Evolutionary conservation across 2,329 filamentous ascomycete genomes (phyloP).

Genomic region (Claviceps monticola): DNA sequence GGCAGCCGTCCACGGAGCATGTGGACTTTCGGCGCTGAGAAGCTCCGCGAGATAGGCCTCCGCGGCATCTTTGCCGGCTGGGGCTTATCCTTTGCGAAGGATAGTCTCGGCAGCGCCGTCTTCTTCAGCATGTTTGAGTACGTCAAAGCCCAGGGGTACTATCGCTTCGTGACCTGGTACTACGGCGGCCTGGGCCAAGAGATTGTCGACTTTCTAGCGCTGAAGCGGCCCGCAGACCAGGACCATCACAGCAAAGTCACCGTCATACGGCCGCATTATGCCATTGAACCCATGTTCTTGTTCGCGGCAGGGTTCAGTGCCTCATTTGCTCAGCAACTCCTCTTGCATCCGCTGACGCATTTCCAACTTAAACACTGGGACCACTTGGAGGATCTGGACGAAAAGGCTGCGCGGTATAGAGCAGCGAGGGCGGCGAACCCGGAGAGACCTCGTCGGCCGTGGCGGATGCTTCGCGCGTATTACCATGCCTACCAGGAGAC

Average conservation of each 20-base stretch:
- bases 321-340: conserved; percentile 51
- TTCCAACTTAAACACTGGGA: conserved; percentile 63
- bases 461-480: conserved; percentile 49
- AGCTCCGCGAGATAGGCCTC: conserved; percentile 54
- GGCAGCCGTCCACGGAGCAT: conserved; percentile 42
- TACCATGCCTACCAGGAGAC: conserved; percentile 60
- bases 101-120: conserved; percentile 52
- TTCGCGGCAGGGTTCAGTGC: conserved; percentile 55
- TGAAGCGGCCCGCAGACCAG: conserved; percentile 25
- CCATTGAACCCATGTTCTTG: conserved; percentile 60
- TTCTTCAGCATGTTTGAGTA: conserved; percentile 69
- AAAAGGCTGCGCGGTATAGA: conserved; percentile 35
- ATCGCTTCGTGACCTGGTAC: conserved; percentile 55
- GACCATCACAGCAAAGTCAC: conserved; percentile 14
- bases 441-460: conserved; percentile 22
- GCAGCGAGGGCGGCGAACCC: conserved; percentile 17
- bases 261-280: conserved; percentile 59
- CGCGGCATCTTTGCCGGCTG: conserved; percentile 64
- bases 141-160: conserved; percentile 59
- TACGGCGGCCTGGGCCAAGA: conserved; percentile 47
- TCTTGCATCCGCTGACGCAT: conserved; percentile 58
- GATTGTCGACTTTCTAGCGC: conserved; percentile 34
- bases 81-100: conserved; percentile 54
- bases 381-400: conserved; percentile 58
- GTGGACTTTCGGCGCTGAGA: conserved; percentile 55